A percentile compares a stretch with the other conserved stretches of the same genome.
These are phyloP conservation scores for Boletus rubroflammeus DNA, from an alignment of 768 basidiomycete genomes.

Conservation along the genomic window DNA sequence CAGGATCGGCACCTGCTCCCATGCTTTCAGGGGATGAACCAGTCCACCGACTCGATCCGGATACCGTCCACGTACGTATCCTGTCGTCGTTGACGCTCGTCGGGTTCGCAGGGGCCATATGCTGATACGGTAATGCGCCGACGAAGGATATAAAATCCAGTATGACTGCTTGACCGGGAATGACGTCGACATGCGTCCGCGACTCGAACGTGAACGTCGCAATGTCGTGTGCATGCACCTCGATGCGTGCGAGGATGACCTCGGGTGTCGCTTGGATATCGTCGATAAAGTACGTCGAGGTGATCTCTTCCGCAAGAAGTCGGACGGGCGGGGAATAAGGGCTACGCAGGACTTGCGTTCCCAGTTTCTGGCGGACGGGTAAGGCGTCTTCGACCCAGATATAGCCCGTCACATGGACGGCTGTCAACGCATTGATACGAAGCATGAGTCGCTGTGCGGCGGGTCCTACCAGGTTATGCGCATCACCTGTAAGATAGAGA, in stretches of 20 bases:
- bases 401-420: constrained; percentile 49
- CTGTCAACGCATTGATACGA: constrained; percentile 48
- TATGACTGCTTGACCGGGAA: constrained; percentile 51
- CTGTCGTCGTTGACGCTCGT: constrained; percentile 59
- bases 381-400: constrained; percentile 51
- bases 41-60: constrained; percentile 27
- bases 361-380: constrained; percentile 47
- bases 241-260: constrained; percentile 35
- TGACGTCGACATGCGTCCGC: constrained; percentile 31
- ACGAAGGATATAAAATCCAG: constrained; percentile 53
- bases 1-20: background rate
- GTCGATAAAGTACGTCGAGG: constrained; percentile 28
- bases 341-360: constrained; percentile 32
- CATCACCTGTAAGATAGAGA: constrained; percentile 63
- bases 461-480: constrained; percentile 45
- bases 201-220: constrained; percentile 54
- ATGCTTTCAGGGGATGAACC: background rate
- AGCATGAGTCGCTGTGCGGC: constrained; percentile 50
- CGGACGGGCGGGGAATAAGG: constrained; percentile 61
- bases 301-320: constrained; percentile 48
- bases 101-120: constrained; percentile 51
- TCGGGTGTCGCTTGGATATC: constrained; percentile 19
- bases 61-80: constrained; percentile 64
- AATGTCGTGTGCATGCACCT: constrained; percentile 43
- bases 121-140: constrained; percentile 46